Percentiles rank a stretch among this genome's conserved stretches.
These are phyloP conservation scores for Aegle marmelos DNA, from an alignment of 345 rosid species.

Conservation along the genomic window DNA sequence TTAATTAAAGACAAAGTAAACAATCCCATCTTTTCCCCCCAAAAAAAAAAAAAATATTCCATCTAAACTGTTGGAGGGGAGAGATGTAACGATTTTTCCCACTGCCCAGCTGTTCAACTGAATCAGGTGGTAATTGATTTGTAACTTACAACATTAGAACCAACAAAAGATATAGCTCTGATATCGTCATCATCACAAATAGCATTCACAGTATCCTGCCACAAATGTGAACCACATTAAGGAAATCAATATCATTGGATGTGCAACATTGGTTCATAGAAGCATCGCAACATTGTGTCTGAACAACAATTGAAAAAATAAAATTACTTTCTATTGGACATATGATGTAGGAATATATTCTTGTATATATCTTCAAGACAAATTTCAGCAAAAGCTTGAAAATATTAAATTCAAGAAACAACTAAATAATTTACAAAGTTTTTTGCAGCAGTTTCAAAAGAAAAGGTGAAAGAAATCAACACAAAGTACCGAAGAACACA, in stretches of 20 bases:
- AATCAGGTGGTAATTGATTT: not conserved
- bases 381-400: not conserved
- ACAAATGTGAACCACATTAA: slow-evolving; percentile 16
- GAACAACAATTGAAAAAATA: not conserved
- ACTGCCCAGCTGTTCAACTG: not conserved
- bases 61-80: not conserved
- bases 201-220: slow-evolving; percentile 86
- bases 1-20: not conserved
- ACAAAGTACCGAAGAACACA: not conserved
- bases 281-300: not conserved
- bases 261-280: not conserved
- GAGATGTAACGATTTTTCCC: not conserved
- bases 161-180: slow-evolving; percentile 92
- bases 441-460: not conserved
- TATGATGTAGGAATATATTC: not conserved
- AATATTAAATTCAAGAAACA: not conserved
- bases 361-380: not conserved
- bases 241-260: not conserved
- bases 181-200: slow-evolving; percentile 84
- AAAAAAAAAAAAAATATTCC: no score
- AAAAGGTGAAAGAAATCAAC: not conserved
- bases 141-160: slow-evolving; percentile 82
- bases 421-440: not conserved
- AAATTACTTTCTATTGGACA: not conserved
- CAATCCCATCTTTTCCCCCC: no score